A percentile compares a stretch with the other conserved stretches of the same genome.
These are phyloP conservation scores for Stephania cephalantha DNA, from an alignment of 164 flowering plant species.

Conservation along the genomic window DNA sequence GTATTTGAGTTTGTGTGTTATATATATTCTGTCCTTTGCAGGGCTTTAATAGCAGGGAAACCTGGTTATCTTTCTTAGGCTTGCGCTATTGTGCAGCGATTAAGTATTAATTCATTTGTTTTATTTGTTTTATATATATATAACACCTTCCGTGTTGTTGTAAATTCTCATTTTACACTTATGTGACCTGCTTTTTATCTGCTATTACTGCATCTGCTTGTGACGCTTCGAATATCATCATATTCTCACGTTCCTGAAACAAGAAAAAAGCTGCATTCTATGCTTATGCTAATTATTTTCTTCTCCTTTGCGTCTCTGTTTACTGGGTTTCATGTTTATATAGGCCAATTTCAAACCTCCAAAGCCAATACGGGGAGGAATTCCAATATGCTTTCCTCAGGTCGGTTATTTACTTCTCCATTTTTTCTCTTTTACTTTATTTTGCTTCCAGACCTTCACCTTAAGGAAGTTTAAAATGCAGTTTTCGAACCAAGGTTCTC, in stretches of 20 bases:
- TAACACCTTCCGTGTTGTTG: not conserved
- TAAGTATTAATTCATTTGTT: not conserved
- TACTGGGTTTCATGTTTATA: not conserved
- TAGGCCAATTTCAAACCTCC: conserved; percentile 87
- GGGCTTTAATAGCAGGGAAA: not conserved
- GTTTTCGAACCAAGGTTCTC: conserved; percentile 65
- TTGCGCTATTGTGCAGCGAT: not conserved
- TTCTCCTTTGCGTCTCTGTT: not conserved
- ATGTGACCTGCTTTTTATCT: not conserved
- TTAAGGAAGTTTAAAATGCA: conserved; percentile 28
- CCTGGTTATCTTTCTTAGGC: not conserved
- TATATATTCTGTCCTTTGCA: not conserved
- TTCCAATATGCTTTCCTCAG: conserved; percentile 96
- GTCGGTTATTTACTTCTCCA: conserved; percentile 33
- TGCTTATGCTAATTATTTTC: not conserved
- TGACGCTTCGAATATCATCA: not conserved
- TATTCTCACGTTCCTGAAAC: not conserved
- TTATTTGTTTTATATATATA: not conserved
- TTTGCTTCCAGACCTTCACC: conserved; percentile 4
- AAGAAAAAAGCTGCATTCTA: not conserved
- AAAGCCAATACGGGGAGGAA: conserved; percentile 93
- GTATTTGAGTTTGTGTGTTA: not conserved
- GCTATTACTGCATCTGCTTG: not conserved
- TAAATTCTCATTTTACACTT: not conserved
- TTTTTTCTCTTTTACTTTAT: conserved; percentile 6